phyloP scores from a whole-genome alignment of 306 rosid genomes.

The Purshia tridentata region DNA sequence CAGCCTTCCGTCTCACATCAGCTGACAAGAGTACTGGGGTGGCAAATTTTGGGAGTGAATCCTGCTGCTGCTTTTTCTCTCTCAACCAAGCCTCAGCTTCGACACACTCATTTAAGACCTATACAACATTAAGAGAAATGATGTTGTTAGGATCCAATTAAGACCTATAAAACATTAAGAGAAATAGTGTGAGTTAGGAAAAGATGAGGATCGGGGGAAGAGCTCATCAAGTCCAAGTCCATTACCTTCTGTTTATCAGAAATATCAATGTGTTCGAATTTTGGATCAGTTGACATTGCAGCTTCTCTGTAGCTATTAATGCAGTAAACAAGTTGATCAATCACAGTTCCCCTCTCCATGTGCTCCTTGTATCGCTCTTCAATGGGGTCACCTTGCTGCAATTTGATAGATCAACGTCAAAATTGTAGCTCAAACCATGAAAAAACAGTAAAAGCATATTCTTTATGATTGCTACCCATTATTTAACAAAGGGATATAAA shows the following conservation, averaged over 20 bases:
- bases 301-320: conserved; percentile 78
- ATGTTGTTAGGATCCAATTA: conserved; percentile 22
- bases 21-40: conserved; percentile 66
- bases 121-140: neutral
- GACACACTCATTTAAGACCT: conserved; percentile 79
- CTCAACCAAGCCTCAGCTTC: conserved; percentile 91
- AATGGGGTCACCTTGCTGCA: conserved; percentile 93
- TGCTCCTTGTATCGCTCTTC: conserved; percentile 77
- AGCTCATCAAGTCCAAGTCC: neutral
- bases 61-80: conserved; percentile 78
- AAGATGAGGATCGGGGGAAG: neutral
- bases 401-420: conserved; percentile 4
- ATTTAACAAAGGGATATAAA: neutral
- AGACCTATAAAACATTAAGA: conserved; percentile 43
- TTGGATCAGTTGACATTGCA: conserved; percentile 66
- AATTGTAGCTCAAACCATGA: conserved; percentile 10
- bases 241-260: conserved; percentile 77
- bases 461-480: neutral
- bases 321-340: conserved; percentile 59
- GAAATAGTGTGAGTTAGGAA: neutral
- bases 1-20: conserved; percentile 83
- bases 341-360: conserved; percentile 62
- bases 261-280: conserved; percentile 82
- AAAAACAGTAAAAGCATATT: conserved; percentile 9
- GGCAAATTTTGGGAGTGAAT: conserved; percentile 70